Evolutionary conservation across 169 alveolate genomes (phyloP), one percentile per base, ranked within the genome.

Genomic region (Plasmodium vivax): DNA sequence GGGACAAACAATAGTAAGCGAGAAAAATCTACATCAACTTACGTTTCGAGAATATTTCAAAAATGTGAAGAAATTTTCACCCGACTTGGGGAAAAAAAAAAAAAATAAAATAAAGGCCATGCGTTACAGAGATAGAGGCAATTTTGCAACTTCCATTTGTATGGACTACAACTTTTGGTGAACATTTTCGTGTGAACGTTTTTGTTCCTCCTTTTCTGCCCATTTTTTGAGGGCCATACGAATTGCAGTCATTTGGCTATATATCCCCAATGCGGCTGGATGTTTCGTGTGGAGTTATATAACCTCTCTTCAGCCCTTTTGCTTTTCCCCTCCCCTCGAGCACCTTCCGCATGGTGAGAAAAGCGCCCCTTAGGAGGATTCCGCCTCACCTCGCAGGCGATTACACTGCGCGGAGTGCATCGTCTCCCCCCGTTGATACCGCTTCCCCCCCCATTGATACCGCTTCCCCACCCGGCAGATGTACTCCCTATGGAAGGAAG

Each of bases 401-500:
- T 19, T 23, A 51, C 62, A 51, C 2, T 23, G 23, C 23, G 62
- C 8, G 12, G 19, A 4, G 23, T 68, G n/a, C 77, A 27, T 27
- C 77, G 32, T 30, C 23, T 19, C 12, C n/a, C 32, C 77, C n/a
- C 75, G 6, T n/a, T 62, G 5, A n/a, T 68, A n/a, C 43, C 41
- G 3, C n/a, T 27, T 5, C 30, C 27, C 72, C 3, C 7, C 23
- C 3, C 38, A 14, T 23, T 58, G 34, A 58, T 7, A n/a, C 74
- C 2, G 10, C 23, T 68, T 68, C n/a, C 41, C 77, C 23, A 51
- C 77, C 77, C 43, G 14, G 3, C 41, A 68, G 10, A 92, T 92
- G 95, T 92, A 92, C 43, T 92, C 95, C 32, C 47, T 92, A 30
- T 92, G 95, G 95, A 92, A 92, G 74, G 95, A 92, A 32, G 92